Conservation (phyloP, 768 basidiomycete genomes). For the Dioszegia hungarica region DNA sequence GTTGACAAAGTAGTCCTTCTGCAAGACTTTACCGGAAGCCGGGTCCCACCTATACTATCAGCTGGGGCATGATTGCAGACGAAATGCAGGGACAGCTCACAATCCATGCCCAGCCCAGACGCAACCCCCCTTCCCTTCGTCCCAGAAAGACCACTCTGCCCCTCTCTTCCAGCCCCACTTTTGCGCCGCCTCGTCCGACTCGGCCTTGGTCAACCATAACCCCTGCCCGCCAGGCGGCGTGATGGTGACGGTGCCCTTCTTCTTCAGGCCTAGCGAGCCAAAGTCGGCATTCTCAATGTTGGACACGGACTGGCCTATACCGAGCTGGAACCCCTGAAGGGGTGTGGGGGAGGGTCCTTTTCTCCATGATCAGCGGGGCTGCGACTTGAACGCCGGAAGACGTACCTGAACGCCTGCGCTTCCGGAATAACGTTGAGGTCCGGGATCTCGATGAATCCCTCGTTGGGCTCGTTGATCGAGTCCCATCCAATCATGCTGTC, state of each 20-base stretch:
- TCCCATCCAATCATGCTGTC: conserved; percentile 96
- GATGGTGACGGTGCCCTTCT: conserved; percentile 68
- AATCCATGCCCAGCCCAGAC: conserved; percentile 44
- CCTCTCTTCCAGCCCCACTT: conserved; percentile 83
- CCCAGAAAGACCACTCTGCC: conserved; percentile 45
- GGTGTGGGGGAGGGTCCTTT: conserved; percentile 86
- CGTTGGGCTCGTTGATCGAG: conserved; percentile 87
- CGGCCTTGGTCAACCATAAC: conserved; percentile 65
- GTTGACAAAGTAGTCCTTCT: conserved; percentile 69
- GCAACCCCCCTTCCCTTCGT: conserved; percentile 63
- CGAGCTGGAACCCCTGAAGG: conserved; percentile 73
- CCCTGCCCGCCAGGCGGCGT: conserved; percentile 71
- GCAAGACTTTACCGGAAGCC: conserved; percentile 61
- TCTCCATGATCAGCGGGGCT: conserved; percentile 54
- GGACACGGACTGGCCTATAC: conserved; percentile 72
- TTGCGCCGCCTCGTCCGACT: conserved; percentile 49
- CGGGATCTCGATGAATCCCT: conserved; percentile 69
- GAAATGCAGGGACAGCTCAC: conserved; percentile 12
- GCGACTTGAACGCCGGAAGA: background rate
- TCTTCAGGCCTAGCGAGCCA: conserved; percentile 68
- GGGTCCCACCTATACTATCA: conserved; percentile 59
- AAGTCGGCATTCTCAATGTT: conserved; percentile 80
- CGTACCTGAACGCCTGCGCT: conserved; percentile 56
- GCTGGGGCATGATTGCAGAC: background rate
- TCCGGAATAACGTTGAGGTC: conserved; percentile 65